A percentile compares a stretch with the other conserved stretches of the same genome.
Evolutionary conservation across 2,329 filamentous ascomycete genomes (phyloP).

Genomic region (Aaosphaeria arxii): DNA sequence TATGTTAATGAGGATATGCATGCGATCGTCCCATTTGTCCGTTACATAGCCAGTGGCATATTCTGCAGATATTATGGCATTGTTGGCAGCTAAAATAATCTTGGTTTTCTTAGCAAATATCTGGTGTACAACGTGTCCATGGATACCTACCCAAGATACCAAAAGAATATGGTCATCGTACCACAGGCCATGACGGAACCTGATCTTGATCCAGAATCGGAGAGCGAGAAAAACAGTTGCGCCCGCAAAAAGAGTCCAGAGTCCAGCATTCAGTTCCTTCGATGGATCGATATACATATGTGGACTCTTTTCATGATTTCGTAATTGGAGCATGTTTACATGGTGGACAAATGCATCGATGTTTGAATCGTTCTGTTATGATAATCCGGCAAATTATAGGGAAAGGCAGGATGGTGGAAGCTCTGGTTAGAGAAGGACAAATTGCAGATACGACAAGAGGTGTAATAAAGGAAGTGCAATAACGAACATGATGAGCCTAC

Average conservation of each 20-base stretch:
- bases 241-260: conserved; percentile 39
- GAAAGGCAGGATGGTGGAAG: no score
- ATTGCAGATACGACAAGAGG: no score
- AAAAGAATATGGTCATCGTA: conserved; percentile 41
- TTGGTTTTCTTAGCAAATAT: conserved; percentile 14
- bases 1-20: conserved; percentile 53
- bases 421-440: no score
- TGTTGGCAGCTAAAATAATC: conserved; percentile 45
- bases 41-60: conserved; percentile 50
- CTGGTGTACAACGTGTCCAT: not conserved
- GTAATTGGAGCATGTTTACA: not conserved
- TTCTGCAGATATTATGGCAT: conserved; percentile 46
- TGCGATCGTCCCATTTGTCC: conserved; percentile 49
- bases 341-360: not conserved
- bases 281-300: conserved; percentile 32
- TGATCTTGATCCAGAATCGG: conserved; percentile 37
- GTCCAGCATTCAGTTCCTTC: conserved; percentile 33
- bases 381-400: no score
- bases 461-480: no score
- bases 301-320: conserved; percentile 2
- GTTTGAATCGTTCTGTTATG: no score
- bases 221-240: conserved; percentile 35
- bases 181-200: conserved; percentile 39
- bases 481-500: no score
- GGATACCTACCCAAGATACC: conserved; percentile 31